These are phyloP conservation scores for Bassia scoparia DNA, from an alignment of 148 eudicot genomes.

Conservation along the genomic window DNA sequence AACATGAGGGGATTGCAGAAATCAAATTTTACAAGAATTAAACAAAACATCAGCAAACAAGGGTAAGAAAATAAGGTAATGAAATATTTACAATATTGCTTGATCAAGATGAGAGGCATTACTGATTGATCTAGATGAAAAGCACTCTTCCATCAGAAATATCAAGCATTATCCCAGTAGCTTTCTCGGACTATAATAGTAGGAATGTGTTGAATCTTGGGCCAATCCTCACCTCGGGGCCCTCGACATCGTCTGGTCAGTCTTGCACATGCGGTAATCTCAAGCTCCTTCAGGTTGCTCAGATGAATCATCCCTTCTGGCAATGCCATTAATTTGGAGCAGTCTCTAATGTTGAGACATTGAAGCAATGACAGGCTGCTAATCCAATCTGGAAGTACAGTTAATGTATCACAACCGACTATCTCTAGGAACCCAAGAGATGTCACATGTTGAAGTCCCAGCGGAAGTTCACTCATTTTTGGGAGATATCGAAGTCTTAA, in stretches of 20 bases:
- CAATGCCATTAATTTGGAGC: neutral
- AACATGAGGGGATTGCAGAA: too few relatives aligned
- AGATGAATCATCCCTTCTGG: neutral
- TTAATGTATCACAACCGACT: slow-evolving; percentile 4
- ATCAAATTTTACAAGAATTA: too few relatives aligned
- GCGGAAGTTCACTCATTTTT: slow-evolving; percentile 3
- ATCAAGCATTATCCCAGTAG: slow-evolving; percentile 7
- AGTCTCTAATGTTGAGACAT: slow-evolving; percentile 6
- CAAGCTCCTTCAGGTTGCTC: slow-evolving; percentile 4
- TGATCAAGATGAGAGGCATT: neutral
- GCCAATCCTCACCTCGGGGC: slow-evolving; percentile 13
- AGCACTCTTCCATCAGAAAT: neutral
- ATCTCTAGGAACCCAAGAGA: slow-evolving; percentile 11
- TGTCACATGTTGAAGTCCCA: neutral
- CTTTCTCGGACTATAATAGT: neutral
- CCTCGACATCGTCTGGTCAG: slow-evolving; percentile 9
- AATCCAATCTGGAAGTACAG: slow-evolving; percentile 14
- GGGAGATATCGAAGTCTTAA: slow-evolving; percentile 6
- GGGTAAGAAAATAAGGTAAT: neutral
- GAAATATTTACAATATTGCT: neutral
- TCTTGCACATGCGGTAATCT: slow-evolving; percentile 10
- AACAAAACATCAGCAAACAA: too few relatives aligned
- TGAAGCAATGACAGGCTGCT: slow-evolving; percentile 1
- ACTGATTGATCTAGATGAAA: neutral
- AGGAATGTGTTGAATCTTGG: slow-evolving; percentile 7